A percentile compares a stretch with the other conserved stretches of the same genome.
These are phyloP conservation scores for Epicoccum nigrum DNA, from an alignment of 2,329 filamentous ascomycete genomes.

Conservation along the genomic window DNA sequence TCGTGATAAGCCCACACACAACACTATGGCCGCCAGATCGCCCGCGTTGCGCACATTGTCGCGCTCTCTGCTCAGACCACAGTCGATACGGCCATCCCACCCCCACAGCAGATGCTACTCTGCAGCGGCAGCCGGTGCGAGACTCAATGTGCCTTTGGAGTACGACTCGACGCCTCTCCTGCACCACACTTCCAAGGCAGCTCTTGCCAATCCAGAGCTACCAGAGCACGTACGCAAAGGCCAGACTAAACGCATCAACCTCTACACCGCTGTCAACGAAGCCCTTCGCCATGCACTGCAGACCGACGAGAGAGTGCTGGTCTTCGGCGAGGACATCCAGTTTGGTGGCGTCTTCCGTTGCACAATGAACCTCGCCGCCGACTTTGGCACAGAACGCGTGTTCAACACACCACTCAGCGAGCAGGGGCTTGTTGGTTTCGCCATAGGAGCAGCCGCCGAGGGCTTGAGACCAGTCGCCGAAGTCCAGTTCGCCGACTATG, in stretches of 20 bases:
- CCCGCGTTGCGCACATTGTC: slow-evolving; percentile 41
- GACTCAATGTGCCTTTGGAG: slow-evolving; percentile 85
- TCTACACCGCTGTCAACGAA: slow-evolving; percentile 93
- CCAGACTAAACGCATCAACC: slow-evolving; percentile 83
- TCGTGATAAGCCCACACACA: not conserved
- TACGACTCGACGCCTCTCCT: slow-evolving; percentile 83
- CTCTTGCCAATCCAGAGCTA: slow-evolving; percentile 75
- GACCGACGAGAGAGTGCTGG: slow-evolving; percentile 81
- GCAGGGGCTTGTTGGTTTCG: slow-evolving; percentile 93
- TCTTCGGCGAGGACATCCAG: slow-evolving; percentile 96
- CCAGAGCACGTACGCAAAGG: slow-evolving; percentile 68
- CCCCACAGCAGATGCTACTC: slow-evolving; percentile 52
- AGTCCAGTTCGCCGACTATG: slow-evolving; percentile 94
- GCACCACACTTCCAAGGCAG: slow-evolving; percentile 75
- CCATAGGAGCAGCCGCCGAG: slow-evolving; percentile 85
- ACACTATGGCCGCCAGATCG: slow-evolving; percentile 36
- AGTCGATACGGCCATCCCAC: slow-evolving; percentile 26
- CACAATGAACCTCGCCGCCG: slow-evolving; percentile 86
- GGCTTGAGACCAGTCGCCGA: slow-evolving; percentile 93
- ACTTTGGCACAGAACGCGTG: slow-evolving; percentile 84
- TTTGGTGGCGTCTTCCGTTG: slow-evolving; percentile 97
- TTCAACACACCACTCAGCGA: slow-evolving; percentile 97
- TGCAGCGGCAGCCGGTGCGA: slow-evolving; percentile 56
- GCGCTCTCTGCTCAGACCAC: slow-evolving; percentile 35
- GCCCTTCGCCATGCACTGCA: slow-evolving; percentile 82